Evolutionary conservation across 768 basidiomycete species (phyloP).

Genomic region (Terana coerulea): DNA sequence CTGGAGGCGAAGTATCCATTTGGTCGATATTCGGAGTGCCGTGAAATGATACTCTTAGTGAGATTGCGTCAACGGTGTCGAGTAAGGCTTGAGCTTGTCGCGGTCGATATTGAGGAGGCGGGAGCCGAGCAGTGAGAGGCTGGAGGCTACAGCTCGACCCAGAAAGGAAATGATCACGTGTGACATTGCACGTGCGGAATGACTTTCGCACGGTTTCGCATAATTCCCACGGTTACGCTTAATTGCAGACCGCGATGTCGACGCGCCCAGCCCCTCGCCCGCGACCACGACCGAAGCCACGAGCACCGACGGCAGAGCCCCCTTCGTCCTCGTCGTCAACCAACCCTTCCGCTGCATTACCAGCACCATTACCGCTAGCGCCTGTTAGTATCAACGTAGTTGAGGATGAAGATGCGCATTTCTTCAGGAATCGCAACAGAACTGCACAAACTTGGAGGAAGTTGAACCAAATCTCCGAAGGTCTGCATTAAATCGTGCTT

Average conservation of each 20-base stretch:
- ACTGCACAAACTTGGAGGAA: slow-evolving; percentile 55
- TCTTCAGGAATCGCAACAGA: slow-evolving; percentile 62
- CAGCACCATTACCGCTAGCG: slow-evolving; percentile 4
- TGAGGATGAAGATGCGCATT: slow-evolving; percentile 60
- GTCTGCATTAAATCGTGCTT: slow-evolving; percentile 32
- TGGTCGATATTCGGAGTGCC: too few species aligned
- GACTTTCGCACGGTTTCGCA: slow-evolving; percentile 21
- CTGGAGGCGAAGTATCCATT: too few species aligned
- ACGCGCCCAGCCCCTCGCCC: slow-evolving; percentile 31
- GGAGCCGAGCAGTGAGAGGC: neutral
- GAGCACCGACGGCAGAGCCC: slow-evolving; percentile 15
- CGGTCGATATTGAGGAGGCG: neutral
- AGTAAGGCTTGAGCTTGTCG: neutral
- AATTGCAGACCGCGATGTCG: slow-evolving; percentile 26
- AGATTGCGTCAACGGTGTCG: too few species aligned
- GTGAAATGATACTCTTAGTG: too few species aligned
- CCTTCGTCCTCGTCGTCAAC: slow-evolving; percentile 16
- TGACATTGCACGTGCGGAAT: slow-evolving; percentile 8
- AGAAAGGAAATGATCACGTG: neutral
- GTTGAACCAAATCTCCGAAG: slow-evolving; percentile 51
- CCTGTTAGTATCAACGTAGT: slow-evolving; percentile 13
- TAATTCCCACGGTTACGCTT: slow-evolving; percentile 15
- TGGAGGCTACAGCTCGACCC: neutral
- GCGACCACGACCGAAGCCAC: slow-evolving; percentile 37
- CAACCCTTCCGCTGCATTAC: slow-evolving; percentile 12